phyloP scores from a whole-genome alignment of 1,139 yeast species.

The Diutina neorugosa region DNA sequence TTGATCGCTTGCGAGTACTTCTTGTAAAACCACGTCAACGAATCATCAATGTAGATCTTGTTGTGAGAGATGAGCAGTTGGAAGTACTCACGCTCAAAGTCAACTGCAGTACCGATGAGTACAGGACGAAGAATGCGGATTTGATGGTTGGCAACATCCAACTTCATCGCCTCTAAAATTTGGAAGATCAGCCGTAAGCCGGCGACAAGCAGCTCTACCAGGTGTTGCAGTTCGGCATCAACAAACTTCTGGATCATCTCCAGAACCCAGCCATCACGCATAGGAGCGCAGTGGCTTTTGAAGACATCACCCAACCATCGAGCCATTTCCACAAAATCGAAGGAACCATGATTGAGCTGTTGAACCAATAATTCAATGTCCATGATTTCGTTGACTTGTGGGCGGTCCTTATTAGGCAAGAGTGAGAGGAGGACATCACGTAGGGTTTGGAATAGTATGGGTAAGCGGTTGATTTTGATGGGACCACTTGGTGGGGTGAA shows the following conservation, averaged over 20 bases:
- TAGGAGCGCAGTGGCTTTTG: conserved; percentile 86
- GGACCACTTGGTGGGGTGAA: conserved; percentile 12
- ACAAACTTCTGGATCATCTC: conserved; percentile 66
- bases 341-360: conserved; percentile 56
- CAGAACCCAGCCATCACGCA: conserved; percentile 86
- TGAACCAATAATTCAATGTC: conserved; percentile 71
- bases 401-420: conserved; percentile 68
- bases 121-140: conserved; percentile 78
- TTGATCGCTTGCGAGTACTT: conserved; percentile 16
- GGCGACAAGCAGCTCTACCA: conserved; percentile 50
- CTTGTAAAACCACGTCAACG: conserved; percentile 59
- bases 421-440: conserved; percentile 66
- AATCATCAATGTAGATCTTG: conserved; percentile 54
- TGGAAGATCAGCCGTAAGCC: conserved; percentile 74
- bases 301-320: conserved; percentile 60
- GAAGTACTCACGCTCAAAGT: conserved; percentile 82
- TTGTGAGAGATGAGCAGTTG: conserved; percentile 55
- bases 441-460: conserved; percentile 61
- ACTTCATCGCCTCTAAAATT: conserved; percentile 88
- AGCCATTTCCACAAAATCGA: conserved; percentile 60
- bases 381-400: conserved; percentile 57
- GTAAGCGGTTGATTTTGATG: conserved; percentile 38
- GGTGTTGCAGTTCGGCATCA: conserved; percentile 42
- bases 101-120: conserved; percentile 79
- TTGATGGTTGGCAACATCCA: conserved; percentile 93